Percentiles rank a stretch among this genome's conserved stretches.
phyloP scores from a whole-genome alignment of 345 rosid genomes.

The Boechera retrofracta region DNA sequence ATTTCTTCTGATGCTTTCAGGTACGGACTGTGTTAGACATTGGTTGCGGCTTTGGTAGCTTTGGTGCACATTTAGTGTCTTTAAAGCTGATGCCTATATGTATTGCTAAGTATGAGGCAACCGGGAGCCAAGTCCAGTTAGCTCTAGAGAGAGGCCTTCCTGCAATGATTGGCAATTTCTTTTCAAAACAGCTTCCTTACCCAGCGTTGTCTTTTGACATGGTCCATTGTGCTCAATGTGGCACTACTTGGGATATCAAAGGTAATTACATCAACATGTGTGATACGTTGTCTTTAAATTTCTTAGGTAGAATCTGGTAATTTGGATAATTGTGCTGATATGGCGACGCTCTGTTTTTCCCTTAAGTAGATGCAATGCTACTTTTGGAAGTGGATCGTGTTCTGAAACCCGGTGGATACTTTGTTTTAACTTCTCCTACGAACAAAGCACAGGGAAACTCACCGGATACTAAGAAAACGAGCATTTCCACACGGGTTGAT shows the following conservation, averaged over 20 bases:
- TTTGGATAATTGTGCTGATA: background rate
- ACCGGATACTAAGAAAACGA: constrained; percentile 56
- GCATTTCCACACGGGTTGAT: constrained; percentile 59
- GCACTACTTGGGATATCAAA: constrained; percentile 85
- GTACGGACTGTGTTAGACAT: constrained; percentile 81
- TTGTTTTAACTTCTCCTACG: constrained; percentile 82
- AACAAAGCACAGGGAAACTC: constrained; percentile 65
- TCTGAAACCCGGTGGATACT: constrained; percentile 95
- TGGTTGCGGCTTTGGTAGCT: constrained; percentile 98
- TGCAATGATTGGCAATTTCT: constrained; percentile 89
- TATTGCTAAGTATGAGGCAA: constrained; percentile 88
- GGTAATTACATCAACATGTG: constrained; percentile 51
- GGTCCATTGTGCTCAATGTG: constrained; percentile 98
- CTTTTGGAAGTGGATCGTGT: constrained; percentile 94
- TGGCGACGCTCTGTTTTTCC: constrained; percentile 4
- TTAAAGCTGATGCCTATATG: constrained; percentile 84
- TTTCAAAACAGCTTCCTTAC: constrained; percentile 84
- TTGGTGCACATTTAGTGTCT: constrained; percentile 92
- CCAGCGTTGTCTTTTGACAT: constrained; percentile 89
- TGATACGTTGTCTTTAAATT: constrained; percentile 1
- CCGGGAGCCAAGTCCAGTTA: constrained; percentile 97
- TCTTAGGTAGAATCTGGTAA: background rate
- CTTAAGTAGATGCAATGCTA: constrained; percentile 75
- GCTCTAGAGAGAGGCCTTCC: constrained; percentile 99
- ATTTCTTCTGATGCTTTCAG: constrained; percentile 48